Percentiles rank a stretch among this genome's conserved stretches.
phyloP scores from a whole-genome alignment of 73 alveolate species.

The Paramecium tetraurelia region DNA sequence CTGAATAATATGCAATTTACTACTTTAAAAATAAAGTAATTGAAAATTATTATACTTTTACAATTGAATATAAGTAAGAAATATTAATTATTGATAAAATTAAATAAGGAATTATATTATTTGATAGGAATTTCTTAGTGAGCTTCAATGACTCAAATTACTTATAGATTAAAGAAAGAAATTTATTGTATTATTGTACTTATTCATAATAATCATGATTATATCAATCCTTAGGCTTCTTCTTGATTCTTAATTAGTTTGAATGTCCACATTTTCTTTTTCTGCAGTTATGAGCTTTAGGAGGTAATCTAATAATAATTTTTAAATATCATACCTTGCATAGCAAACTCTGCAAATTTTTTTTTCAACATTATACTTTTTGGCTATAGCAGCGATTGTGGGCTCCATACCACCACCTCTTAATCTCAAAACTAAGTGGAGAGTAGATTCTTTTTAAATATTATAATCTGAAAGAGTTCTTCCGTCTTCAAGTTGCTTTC shows the following conservation, averaged over 20 bases:
- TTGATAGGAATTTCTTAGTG: neutral
- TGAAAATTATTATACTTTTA: too few relatives aligned
- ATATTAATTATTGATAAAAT: neutral
- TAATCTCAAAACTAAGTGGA: conserved; percentile 72
- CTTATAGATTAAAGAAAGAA: neutral
- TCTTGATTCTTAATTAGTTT: conserved; percentile 96
- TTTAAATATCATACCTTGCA: conserved; percentile 27
- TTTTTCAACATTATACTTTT: conserved; percentile 62
- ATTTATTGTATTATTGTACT: neutral
- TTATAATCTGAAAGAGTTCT: conserved; percentile 72
- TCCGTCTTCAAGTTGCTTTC: conserved; percentile 76
- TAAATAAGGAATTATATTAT: neutral
- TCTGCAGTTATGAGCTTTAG: conserved; percentile 97
- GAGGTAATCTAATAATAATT: conserved; percentile 80
- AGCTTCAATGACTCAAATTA: neutral
- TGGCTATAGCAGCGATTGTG: conserved; percentile 65
- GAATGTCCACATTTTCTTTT: conserved; percentile 98
- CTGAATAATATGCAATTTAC: too few relatives aligned
- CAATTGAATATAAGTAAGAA: neutral
- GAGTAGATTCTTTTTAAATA: conserved; percentile 75
- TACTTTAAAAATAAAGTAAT: too few relatives aligned
- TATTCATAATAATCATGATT: neutral
- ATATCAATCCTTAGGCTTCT: conserved; percentile 89
- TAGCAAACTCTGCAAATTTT: conserved; percentile 70
- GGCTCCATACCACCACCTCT: conserved; percentile 79